A percentile compares a stretch with the other conserved stretches of the same genome.
phyloP scores from a whole-genome alignment of 148 eudicot genomes.

The Silene uniflora region DNA sequence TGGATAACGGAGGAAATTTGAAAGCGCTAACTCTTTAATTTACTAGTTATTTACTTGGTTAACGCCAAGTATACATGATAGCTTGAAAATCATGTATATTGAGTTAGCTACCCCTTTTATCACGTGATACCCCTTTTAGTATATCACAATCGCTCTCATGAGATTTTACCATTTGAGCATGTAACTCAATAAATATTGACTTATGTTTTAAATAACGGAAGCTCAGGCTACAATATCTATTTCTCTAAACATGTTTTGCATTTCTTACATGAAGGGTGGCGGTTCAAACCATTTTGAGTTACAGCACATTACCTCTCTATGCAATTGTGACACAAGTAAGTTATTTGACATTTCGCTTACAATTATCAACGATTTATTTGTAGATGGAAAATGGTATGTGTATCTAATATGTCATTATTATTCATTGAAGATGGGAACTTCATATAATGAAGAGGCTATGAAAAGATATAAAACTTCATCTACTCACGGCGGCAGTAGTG shows the following conservation, averaged over 20 bases:
- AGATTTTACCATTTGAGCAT: no score
- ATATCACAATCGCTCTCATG: not conserved
- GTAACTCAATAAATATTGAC: no score
- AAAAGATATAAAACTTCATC: not conserved
- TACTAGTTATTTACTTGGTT: no score
- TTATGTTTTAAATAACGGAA: not conserved
- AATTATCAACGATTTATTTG: not conserved
- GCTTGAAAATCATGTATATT: no score
- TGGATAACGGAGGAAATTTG: no score
- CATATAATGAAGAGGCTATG: conserved; percentile 5
- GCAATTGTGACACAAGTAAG: conserved; percentile 42
- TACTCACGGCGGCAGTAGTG: not conserved
- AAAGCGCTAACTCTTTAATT: no score
- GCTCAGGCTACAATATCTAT: not conserved
- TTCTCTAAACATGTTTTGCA: not conserved
- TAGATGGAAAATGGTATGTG: not conserved
- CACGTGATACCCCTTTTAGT: not conserved
- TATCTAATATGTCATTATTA: not conserved
- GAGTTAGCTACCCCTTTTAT: no score
- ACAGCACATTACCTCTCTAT: conserved; percentile 46
- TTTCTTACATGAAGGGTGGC: conserved; percentile 27
- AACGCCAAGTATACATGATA: no score
- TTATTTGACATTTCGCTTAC: not conserved
- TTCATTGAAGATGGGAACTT: conserved; percentile 5
- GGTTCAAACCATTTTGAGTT: conserved; percentile 48